Conservation (phyloP, 2,329 filamentous ascomycete genomes). For the Elsinoe necatrix region DNA sequence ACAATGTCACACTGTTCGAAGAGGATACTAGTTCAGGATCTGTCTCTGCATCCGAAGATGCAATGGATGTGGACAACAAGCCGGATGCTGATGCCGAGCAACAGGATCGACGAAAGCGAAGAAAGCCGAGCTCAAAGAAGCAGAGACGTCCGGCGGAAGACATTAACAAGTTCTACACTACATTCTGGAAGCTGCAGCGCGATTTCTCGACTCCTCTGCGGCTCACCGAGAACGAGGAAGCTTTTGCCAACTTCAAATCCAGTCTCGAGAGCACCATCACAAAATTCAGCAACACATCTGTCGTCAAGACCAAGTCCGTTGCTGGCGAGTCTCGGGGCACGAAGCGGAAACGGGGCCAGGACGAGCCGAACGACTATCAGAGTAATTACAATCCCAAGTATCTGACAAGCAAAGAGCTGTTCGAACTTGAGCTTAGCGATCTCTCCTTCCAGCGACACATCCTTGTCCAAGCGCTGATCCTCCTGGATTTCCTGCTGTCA, state of each 20-base stretch:
- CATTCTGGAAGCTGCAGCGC: slow-evolving; percentile 90
- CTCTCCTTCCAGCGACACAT: slow-evolving; percentile 90
- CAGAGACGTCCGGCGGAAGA: slow-evolving; percentile 40
- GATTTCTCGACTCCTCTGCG: slow-evolving; percentile 84
- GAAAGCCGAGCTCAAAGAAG: slow-evolving; percentile 15
- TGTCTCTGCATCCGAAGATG: slow-evolving; percentile 15
- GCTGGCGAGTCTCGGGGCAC: slow-evolving; percentile 52
- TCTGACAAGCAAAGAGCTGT: slow-evolving; percentile 91
- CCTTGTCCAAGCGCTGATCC: slow-evolving; percentile 86
- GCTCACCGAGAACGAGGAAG: slow-evolving; percentile 58
- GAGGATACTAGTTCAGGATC: slow-evolving; percentile 33
- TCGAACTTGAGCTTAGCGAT: slow-evolving; percentile 93
- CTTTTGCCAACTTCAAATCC: slow-evolving; percentile 58
- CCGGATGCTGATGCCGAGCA: slow-evolving; percentile 25
- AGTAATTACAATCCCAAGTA: slow-evolving; percentile 94
- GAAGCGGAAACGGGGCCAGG: slow-evolving; percentile 55
- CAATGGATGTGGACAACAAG: slow-evolving; percentile 16
- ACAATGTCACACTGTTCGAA: slow-evolving; percentile 86
- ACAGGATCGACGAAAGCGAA: slow-evolving; percentile 20
- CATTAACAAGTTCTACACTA: slow-evolving; percentile 68
- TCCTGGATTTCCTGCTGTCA: slow-evolving; percentile 92
- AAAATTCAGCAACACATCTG: slow-evolving; percentile 66
- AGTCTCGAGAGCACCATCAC: slow-evolving; percentile 55
- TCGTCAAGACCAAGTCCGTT: slow-evolving; percentile 59
- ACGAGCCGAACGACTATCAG: slow-evolving; percentile 51